Evolutionary conservation across 2,329 filamentous ascomycete genomes (phyloP).

Genomic region (Pseudogymnoascus sp.): DNA sequence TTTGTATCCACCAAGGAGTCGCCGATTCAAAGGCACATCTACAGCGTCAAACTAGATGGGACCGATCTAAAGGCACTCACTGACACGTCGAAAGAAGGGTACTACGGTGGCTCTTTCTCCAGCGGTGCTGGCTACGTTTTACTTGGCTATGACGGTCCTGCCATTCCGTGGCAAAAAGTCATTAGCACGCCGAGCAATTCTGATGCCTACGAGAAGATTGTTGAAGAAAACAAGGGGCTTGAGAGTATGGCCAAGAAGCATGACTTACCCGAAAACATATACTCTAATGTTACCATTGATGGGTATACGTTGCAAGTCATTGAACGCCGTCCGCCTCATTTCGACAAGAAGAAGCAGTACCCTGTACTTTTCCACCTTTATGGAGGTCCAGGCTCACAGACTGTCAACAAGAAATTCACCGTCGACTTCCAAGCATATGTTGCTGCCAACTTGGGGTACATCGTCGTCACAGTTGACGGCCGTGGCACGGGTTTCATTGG

Average conservation of each 20-base stretch:
- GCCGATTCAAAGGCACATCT: slow-evolving; percentile 84
- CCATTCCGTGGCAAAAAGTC: slow-evolving; percentile 85
- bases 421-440: slow-evolving; percentile 90
- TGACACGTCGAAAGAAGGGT: slow-evolving; percentile 64
- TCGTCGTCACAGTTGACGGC: slow-evolving; percentile 91
- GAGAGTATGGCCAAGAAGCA: slow-evolving; percentile 63
- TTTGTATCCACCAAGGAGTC: slow-evolving; percentile 82
- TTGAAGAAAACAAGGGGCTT: slow-evolving; percentile 73
- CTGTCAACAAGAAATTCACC: slow-evolving; percentile 69
- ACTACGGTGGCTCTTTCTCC: slow-evolving; percentile 80
- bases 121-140: slow-evolving; percentile 72
- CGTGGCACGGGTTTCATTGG: slow-evolving; percentile 89
- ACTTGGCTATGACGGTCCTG: slow-evolving; percentile 76
- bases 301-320: slow-evolving; percentile 66
- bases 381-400: slow-evolving; percentile 88
- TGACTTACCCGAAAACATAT: slow-evolving; percentile 75
- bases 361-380: slow-evolving; percentile 94
- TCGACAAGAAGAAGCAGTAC: slow-evolving; percentile 75
- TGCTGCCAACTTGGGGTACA: slow-evolving; percentile 77
- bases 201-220: slow-evolving; percentile 55
- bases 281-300: slow-evolving; percentile 78
- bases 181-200: slow-evolving; percentile 70
- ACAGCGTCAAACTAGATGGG: slow-evolving; percentile 72
- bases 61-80: slow-evolving; percentile 66
- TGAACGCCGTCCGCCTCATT: slow-evolving; percentile 85